These are phyloP conservation scores for Hirschfeldia incana DNA, from an alignment of 345 rosid species.

Conservation along the genomic window DNA sequence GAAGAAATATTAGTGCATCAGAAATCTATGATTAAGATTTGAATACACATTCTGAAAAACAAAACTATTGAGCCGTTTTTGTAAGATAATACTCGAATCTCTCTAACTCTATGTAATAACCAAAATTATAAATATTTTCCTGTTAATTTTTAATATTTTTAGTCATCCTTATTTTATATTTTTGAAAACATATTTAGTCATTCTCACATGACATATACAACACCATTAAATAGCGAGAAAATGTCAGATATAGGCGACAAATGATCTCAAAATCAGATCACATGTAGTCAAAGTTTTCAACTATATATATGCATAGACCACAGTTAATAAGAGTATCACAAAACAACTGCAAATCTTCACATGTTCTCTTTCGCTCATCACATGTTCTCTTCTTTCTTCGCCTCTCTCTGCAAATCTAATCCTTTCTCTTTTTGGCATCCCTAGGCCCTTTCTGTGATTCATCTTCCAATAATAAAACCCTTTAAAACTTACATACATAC, in stretches of 20 bases:
- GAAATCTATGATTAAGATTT: not conserved
- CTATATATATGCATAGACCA: conserved; percentile 33
- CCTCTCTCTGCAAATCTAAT: conserved; percentile 24
- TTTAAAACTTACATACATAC: not conserved
- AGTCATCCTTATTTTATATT: not conserved
- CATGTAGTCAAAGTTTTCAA: conserved; percentile 31
- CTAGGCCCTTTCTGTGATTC: conserved; percentile 13
- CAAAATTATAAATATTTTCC: not conserved
- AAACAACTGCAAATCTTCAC: conserved; percentile 38
- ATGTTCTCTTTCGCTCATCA: conserved; percentile 35
- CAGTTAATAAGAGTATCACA: conserved; percentile 21
- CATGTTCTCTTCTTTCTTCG: conserved; percentile 25
- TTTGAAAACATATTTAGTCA: not conserved
- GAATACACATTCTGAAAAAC: not conserved
- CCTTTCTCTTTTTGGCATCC: conserved; percentile 28
- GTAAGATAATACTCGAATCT: not conserved
- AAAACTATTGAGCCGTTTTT: not conserved
- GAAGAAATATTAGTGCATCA: not conserved
- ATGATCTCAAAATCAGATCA: conserved; percentile 15
- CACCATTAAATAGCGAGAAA: not conserved
- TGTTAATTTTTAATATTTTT: not conserved
- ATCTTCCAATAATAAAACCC: conserved; percentile 3
- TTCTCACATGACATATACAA: not conserved
- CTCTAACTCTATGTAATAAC: not conserved
- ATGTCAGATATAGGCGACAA: conserved; percentile 11